These are phyloP conservation scores for Sanghuangporus baumii DNA, from an alignment of 1,284 basidiomycete genomes.

Conservation along the genomic window DNA sequence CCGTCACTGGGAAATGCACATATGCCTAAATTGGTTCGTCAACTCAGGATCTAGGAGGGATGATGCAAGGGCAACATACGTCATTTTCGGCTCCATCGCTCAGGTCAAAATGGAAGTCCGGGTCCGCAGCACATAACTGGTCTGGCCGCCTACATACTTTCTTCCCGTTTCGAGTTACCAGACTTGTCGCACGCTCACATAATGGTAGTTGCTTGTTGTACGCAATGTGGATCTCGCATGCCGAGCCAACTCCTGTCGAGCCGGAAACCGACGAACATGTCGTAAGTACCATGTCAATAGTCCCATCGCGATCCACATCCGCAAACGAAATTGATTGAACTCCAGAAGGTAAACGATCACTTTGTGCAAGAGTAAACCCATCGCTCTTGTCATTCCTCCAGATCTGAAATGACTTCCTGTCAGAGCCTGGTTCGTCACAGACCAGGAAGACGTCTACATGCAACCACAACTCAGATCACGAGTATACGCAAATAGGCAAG, in stretches of 20 bases:
- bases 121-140: constrained; percentile 79
- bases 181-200: constrained; percentile 53
- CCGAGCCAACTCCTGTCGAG: constrained; percentile 60
- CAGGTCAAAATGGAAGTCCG: constrained; percentile 76
- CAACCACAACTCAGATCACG: constrained; percentile 5
- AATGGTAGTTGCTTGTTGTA: constrained; percentile 91
- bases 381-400: constrained; percentile 82
- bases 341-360: constrained; percentile 70
- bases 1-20: constrained; percentile 59
- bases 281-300: constrained; percentile 91
- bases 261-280: constrained; percentile 72
- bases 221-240: constrained; percentile 85
- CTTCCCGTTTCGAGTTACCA: constrained; percentile 43
- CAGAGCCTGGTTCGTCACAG: constrained; percentile 57
- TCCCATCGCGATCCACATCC: constrained; percentile 94
- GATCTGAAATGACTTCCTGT: constrained; percentile 73
- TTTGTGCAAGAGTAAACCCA: constrained; percentile 68
- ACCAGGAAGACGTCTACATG: constrained; percentile 81
- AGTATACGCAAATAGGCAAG: constrained; percentile 19
- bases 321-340: constrained; percentile 83
- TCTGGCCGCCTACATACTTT: constrained; percentile 71
- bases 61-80: constrained; percentile 36
- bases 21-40: constrained; percentile 45
- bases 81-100: constrained; percentile 44
- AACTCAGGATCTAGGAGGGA: constrained; percentile 8